Base-by-base conservation (phyloP, 2,329 filamentous ascomycete species). In the Polychaeton citri region DNA sequence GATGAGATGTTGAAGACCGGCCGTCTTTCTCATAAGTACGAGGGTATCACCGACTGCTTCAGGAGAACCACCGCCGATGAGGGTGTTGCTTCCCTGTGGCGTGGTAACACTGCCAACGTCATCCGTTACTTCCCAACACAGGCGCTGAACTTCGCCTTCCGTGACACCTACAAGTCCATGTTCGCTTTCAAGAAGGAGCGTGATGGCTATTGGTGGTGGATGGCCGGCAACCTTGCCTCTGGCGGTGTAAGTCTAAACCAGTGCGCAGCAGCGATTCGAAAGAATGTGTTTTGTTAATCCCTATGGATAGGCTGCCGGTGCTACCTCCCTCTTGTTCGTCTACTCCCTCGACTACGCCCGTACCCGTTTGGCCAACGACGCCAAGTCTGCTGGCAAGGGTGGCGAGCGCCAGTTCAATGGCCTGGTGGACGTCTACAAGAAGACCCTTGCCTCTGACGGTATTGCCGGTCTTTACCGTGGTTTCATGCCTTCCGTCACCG, bases 51-150 rank as follows among this genome's bases (percentile, higher is more conserved):
- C 44, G 90, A 98, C 66, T 96, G 90, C 77, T 98, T 98, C 81
- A 72, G 71, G 60, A 84, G 90, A 65, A 96, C 90, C 63, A 76
- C 75, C 50, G 78, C 79, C 60, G 74, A 82, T 51, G 90, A 98
- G 77, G 90, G 90, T 83, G 70, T 90, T 58, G 79, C 90, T 68
- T 79, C 88, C 51, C 77, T 98, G 60, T 98, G 90, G 90, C 80
- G 90, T 79, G 90, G 90, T 72, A 98, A 98, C 85, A 98, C 90
- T 65, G 90, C 90, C 85, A 98, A 98, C 81, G 90, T 98, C 70
- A 94, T 98, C 78, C 90, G 90, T 82, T 98, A 98, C 77, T 98
- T 98, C 85, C 90, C 90, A 57, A 98, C 90, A 68, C 90, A 98
- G 79, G 90, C 90, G 60, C 76, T 98, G 68, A 98, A 98, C 87